These are phyloP conservation scores for Citrus australasica DNA, from an alignment of 345 rosid species.

Conservation along the genomic window DNA sequence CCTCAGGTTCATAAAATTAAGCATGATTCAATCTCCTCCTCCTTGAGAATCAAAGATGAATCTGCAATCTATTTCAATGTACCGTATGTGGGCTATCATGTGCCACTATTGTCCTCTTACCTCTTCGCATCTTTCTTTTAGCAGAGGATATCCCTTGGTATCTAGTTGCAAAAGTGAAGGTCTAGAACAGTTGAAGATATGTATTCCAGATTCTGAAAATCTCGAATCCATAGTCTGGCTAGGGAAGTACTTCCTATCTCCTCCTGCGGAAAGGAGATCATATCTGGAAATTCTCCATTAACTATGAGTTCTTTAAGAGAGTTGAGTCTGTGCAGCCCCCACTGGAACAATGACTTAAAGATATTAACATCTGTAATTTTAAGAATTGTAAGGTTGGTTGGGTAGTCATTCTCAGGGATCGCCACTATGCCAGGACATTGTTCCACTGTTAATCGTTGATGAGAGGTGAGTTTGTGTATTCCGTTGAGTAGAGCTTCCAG, in stretches of 20 bases:
- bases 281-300: not conserved
- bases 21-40: not conserved
- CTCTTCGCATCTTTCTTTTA: not conserved
- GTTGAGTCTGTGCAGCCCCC: not conserved
- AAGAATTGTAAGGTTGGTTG: not conserved
- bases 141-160: not conserved
- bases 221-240: not conserved
- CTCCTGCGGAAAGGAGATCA: not conserved
- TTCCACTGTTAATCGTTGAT: no score
- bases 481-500: not conserved
- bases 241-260: not conserved
- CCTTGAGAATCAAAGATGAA: not conserved
- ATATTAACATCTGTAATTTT: not conserved
- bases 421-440: not conserved
- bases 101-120: no score
- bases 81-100: not conserved
- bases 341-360: not conserved
- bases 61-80: not conserved
- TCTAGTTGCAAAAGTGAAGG: not conserved
- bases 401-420: not conserved
- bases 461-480: not conserved
- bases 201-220: not conserved
- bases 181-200: not conserved
- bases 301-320: not conserved
- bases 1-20: not conserved